A percentile compares a stretch with the other conserved stretches of the same genome.
phyloP scores from a whole-genome alignment of 305 asterid species.

The Rubia tinctorum region DNA sequence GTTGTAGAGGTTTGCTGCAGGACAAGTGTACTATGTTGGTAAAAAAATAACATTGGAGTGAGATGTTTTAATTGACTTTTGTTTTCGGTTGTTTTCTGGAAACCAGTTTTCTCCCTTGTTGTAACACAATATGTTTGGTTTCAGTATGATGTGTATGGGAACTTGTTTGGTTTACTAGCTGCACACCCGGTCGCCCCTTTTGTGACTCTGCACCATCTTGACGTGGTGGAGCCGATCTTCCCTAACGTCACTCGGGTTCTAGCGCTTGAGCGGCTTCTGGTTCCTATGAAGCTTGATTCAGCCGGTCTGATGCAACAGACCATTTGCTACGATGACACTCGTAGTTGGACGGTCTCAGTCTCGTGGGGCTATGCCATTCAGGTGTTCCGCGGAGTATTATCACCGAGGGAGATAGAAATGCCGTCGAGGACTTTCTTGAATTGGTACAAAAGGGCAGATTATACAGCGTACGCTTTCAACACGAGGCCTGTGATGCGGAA shows the following conservation, averaged over 20 bases:
- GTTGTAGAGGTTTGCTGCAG: conserved; percentile 1
- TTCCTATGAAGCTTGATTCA: conserved; percentile 76
- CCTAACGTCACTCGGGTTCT: conserved; percentile 68
- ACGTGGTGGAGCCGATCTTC: conserved; percentile 90
- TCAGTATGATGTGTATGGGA: conserved; percentile 88
- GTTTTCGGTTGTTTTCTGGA: not conserved
- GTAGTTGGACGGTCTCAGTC: conserved; percentile 70
- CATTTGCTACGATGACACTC: conserved; percentile 67
- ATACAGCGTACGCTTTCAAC: conserved; percentile 88
- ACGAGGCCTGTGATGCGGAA: conserved; percentile 90
- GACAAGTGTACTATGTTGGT: not conserved
- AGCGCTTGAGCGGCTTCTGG: conserved; percentile 52
- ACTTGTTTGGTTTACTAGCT: conserved; percentile 79
- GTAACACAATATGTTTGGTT: conserved; percentile 18
- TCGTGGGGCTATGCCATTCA: conserved; percentile 97
- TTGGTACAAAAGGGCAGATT: conserved; percentile 94
- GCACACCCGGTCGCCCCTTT: conserved; percentile 88
- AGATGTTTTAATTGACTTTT: not conserved
- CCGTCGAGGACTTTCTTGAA: conserved; percentile 91
- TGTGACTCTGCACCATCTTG: conserved; percentile 84
- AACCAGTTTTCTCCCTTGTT: not conserved
- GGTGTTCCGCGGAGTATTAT: conserved; percentile 79
- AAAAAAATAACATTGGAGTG: not conserved
- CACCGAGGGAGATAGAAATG: conserved; percentile 93
- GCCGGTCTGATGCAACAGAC: conserved; percentile 94